Conservation (phyloP, 495 filamentous ascomycete species). For the Trypethelium eluteriae region DNA sequence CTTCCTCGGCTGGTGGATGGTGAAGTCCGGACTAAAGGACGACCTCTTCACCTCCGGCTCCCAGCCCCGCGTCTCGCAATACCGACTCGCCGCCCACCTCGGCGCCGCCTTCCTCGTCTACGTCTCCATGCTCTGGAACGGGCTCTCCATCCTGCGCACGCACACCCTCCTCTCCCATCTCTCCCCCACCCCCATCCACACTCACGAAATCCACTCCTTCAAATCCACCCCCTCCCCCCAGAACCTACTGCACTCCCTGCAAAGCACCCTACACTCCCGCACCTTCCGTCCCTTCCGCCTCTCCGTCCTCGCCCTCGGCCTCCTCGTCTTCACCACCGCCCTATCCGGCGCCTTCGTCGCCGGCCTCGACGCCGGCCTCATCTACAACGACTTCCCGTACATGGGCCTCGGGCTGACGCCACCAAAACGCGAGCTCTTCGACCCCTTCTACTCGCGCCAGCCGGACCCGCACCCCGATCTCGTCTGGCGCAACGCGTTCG, state of each 20-base stretch:
- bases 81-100: conserved; percentile 81
- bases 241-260: conserved; percentile 24
- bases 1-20: conserved; percentile 98
- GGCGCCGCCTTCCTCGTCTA: conserved; percentile 87
- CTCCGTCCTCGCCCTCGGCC: conserved; percentile 61
- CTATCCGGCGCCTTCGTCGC: conserved; percentile 92
- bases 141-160: conserved; percentile 72
- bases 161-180: conserved; percentile 54
- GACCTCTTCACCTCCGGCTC: conserved; percentile 85
- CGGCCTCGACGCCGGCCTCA: conserved; percentile 88
- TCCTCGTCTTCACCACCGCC: conserved; percentile 77
- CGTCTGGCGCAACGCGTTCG: conserved; percentile 93
- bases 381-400: conserved; percentile 96
- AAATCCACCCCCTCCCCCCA: too few relatives aligned
- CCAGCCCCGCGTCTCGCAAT: conserved; percentile 89
- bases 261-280: conserved; percentile 56
- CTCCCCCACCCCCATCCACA: conserved; percentile 16
- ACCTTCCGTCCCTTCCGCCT: conserved; percentile 63
- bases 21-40: conserved; percentile 88
- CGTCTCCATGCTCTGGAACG: conserved; percentile 86
- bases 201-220: too few relatives aligned
- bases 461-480: conserved; percentile 64
- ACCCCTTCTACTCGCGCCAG: conserved; percentile 73
- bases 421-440: conserved; percentile 72
- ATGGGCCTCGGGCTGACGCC: conserved; percentile 83